Percentiles rank a stretch among this genome's conserved stretches.
Conservation (phyloP, 257 asterid genomes). For the Capsicum chinense region DNA sequence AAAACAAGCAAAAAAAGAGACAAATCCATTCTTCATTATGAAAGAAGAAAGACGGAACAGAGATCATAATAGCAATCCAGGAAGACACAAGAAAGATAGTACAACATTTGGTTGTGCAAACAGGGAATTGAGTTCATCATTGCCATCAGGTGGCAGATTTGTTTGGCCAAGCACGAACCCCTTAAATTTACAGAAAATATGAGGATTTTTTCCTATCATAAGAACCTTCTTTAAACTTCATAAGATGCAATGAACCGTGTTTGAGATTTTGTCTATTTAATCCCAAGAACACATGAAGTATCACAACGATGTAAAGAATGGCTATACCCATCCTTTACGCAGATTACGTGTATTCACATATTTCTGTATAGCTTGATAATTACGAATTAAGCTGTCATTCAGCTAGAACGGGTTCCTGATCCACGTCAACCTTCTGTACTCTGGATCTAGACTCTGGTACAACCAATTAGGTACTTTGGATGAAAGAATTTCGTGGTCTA, state of each 20-base stretch:
- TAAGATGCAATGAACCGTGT: neutral
- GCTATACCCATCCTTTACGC: too few species aligned
- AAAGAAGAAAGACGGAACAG: neutral
- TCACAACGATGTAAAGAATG: conserved; percentile 14
- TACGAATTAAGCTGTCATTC: too few species aligned
- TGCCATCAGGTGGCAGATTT: neutral
- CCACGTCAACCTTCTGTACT: too few species aligned
- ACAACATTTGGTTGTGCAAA: neutral
- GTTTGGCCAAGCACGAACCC: conserved; percentile 6
- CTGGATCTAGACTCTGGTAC: too few species aligned
- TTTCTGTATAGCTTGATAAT: too few species aligned
- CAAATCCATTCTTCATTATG: neutral
- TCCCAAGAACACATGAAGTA: neutral
- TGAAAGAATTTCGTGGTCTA: too few species aligned
- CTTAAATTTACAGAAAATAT: neutral
- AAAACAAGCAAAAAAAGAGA: too few species aligned
- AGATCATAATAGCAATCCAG: neutral
- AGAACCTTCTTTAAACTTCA: neutral
- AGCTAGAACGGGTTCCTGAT: too few species aligned
- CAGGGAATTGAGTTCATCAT: conserved; percentile 8
- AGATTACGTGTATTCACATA: too few species aligned
- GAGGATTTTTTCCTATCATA: neutral
- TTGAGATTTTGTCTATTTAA: neutral
- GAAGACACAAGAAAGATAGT: neutral
- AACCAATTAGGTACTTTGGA: too few species aligned